phyloP scores from a whole-genome alignment of 257 asterid genomes.

The Penstemon davidsonii region DNA sequence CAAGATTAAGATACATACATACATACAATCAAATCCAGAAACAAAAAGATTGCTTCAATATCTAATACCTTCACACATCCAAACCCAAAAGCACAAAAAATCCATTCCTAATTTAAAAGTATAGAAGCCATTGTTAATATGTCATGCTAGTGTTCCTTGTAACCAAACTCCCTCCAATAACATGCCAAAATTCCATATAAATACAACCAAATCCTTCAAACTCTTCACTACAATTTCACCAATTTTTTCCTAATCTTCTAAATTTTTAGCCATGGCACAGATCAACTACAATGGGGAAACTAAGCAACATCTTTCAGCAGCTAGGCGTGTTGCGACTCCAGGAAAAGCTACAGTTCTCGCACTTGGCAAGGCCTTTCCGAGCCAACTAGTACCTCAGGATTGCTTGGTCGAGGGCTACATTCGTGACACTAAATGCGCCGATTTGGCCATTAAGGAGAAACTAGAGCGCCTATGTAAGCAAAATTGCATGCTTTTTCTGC shows the following conservation, averaged over 20 bases:
- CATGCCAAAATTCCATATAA: constrained; percentile 36
- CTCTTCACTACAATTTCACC: constrained; percentile 19
- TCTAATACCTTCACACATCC: constrained; percentile 31
- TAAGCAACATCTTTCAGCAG: constrained; percentile 12
- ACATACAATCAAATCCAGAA: neutral
- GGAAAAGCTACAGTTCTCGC: constrained; percentile 89
- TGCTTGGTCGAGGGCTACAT: constrained; percentile 79
- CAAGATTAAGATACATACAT: too few species aligned
- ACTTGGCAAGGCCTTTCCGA: constrained; percentile 81
- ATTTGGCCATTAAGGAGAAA: constrained; percentile 72
- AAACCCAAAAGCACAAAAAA: constrained; percentile 14
- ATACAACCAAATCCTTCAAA: constrained; percentile 27
- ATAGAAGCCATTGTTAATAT: constrained; percentile 27
- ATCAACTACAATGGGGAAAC: constrained; percentile 33
- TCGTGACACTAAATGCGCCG: constrained; percentile 79
- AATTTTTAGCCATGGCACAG: constrained; percentile 43
- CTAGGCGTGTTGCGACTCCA: constrained; percentile 46
- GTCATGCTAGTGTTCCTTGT: constrained; percentile 50
- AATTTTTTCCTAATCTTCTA: neutral
- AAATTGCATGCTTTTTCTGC: neutral
- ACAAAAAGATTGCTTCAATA: constrained; percentile 34
- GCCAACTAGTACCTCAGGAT: constrained; percentile 82
- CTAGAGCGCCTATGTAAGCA: constrained; percentile 73
- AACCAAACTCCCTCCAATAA: constrained; percentile 65
- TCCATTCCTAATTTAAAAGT: neutral